A percentile compares a stretch with the other conserved stretches of the same genome.
Conservation (phyloP, 1,139 yeast genomes). For the Protomyces macrosporus region DNA sequence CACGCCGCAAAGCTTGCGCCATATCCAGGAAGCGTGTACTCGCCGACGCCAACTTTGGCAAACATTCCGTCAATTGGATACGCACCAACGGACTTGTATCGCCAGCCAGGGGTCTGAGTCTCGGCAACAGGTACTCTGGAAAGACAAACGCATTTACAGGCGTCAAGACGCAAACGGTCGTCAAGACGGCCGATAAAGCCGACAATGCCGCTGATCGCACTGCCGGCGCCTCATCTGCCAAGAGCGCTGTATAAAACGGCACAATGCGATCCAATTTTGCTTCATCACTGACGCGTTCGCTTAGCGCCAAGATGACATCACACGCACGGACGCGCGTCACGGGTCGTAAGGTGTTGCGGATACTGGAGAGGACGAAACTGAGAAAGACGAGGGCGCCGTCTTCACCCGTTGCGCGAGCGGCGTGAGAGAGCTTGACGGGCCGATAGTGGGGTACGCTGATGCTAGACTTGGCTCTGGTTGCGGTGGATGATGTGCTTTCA, state of each 20-base stretch:
- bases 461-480: conserved; percentile 5
- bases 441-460: conserved; percentile 36
- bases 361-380: conserved; percentile 57
- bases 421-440: conserved; percentile 35
- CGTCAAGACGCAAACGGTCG: background rate
- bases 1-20: conserved; percentile 52
- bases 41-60: conserved; percentile 62
- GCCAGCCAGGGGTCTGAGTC: conserved; percentile 46
- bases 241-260: conserved; percentile 62
- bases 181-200: conserved; percentile 46
- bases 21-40: conserved; percentile 63
- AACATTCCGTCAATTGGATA: conserved; percentile 62
- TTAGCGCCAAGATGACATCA: conserved; percentile 67
- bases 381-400: conserved; percentile 57
- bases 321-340: conserved; percentile 63
- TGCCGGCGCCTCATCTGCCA: conserved; percentile 51
- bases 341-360: conserved; percentile 61
- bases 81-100: conserved; percentile 49
- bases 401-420: conserved; percentile 39
- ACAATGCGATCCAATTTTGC: conserved; percentile 78
- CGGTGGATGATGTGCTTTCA: conserved; percentile 9
- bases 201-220: conserved; percentile 51
- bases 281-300: conserved; percentile 74
- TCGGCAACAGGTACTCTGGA: conserved; percentile 48
- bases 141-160: conserved; percentile 18